Conservation (phyloP, 257 asterid species). For the Verbascum thapsus region DNA sequence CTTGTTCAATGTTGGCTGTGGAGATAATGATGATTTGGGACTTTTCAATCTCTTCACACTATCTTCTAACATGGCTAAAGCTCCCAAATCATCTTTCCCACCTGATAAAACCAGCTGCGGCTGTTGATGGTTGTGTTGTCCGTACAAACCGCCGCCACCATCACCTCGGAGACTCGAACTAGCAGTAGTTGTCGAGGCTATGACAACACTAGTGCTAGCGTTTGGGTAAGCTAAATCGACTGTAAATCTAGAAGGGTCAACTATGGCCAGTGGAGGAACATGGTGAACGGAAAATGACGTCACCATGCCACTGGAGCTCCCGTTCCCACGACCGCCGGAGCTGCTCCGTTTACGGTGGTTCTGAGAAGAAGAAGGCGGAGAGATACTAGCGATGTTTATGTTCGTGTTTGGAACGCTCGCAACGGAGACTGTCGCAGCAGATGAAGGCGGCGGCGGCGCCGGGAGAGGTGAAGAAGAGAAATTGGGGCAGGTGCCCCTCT, state of each 20-base stretch:
- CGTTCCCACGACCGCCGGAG: conserved; percentile 33
- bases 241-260: conserved; percentile 74
- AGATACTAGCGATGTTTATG: neutral
- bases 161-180: conserved; percentile 32
- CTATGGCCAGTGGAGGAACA: conserved; percentile 61
- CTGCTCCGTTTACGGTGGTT: conserved; percentile 44
- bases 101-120: conserved; percentile 77
- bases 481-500: conserved; percentile 92
- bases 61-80: conserved; percentile 83
- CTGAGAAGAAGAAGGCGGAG: conserved; percentile 28
- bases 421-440: conserved; percentile 9
- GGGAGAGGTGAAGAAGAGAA: conserved; percentile 65
- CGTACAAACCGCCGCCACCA: conserved; percentile 38
- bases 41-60: conserved; percentile 88
- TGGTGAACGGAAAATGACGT: conserved; percentile 38
- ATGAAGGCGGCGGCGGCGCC: conserved; percentile 24
- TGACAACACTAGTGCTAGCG: conserved; percentile 39
- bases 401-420: no score
- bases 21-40: conserved; percentile 71
- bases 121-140: conserved; percentile 43
- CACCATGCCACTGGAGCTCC: conserved; percentile 26
- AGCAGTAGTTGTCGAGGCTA: conserved; percentile 44
- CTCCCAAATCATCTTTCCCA: conserved; percentile 91
- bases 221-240: conserved; percentile 64
- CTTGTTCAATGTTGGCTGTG: conserved; percentile 60